Conservation (phyloP, 2,329 filamentous ascomycete genomes). For the Phyllosticta citrichinensis region DNA sequence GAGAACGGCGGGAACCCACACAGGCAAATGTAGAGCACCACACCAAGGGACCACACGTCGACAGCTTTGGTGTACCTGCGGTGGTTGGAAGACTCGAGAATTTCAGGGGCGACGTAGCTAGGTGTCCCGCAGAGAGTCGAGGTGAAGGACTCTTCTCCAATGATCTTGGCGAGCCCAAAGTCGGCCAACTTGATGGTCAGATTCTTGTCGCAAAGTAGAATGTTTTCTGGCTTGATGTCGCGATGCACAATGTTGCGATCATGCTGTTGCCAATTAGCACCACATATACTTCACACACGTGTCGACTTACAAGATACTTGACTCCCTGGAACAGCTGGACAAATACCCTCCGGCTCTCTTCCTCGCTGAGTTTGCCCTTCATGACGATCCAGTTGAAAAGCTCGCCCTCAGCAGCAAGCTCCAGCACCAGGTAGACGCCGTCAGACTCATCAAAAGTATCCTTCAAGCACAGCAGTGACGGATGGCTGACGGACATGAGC, state of each 20-base stretch:
- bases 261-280: conserved; percentile 49
- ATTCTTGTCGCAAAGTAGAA: conserved; percentile 75
- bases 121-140: conserved; percentile 94
- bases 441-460: conserved; percentile 90
- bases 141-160: conserved; percentile 96
- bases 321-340: conserved; percentile 84
- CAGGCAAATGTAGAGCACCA: conserved; percentile 92
- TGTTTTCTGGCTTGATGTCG: conserved; percentile 97
- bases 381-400: conserved; percentile 91
- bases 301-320: conserved; percentile 74
- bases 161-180: conserved; percentile 95
- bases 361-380: conserved; percentile 79
- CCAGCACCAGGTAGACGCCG: conserved; percentile 82
- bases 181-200: conserved; percentile 86
- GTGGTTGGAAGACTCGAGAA: conserved; percentile 69
- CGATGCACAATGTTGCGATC: conserved; percentile 95
- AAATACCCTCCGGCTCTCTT: conserved; percentile 78
- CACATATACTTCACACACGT: not conserved
- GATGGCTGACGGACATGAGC: conserved; percentile 92
- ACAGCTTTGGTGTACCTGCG: conserved; percentile 91
- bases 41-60: conserved; percentile 94
- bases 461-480: conserved; percentile 84
- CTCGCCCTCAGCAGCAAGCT: conserved; percentile 86
- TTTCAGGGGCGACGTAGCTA: conserved; percentile 92
- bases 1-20: conserved; percentile 97